phyloP scores from a whole-genome alignment of 352 stramenopile genomes.

The Phytophthora tubulina region DNA sequence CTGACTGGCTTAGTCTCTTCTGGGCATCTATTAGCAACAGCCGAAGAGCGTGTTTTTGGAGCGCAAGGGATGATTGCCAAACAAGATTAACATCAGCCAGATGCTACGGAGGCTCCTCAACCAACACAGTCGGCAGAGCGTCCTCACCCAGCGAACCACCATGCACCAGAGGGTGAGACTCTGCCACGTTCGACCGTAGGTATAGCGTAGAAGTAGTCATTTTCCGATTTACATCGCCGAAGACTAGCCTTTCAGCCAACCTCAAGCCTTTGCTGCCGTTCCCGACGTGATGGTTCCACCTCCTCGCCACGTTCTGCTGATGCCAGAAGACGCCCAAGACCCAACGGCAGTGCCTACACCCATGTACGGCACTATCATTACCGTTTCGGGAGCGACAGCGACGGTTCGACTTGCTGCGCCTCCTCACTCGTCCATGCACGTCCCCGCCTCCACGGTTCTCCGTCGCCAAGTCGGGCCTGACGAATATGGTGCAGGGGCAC shows the following conservation, averaged over 20 bases:
- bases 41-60: background rate
- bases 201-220: conserved; percentile 5
- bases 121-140: too few species aligned
- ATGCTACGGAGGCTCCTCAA: background rate
- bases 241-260: conserved; percentile 2
- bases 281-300: background rate
- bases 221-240: conserved; percentile 4
- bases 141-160: too few species aligned
- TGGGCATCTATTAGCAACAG: conserved; percentile 10
- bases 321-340: background rate
- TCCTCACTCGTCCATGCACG: conserved; percentile 2
- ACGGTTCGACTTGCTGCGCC: background rate
- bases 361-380: background rate
- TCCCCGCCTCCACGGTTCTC: background rate
- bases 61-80: background rate
- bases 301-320: background rate
- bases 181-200: too few species aligned
- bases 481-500: background rate
- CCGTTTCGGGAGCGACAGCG: background rate
- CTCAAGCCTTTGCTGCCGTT: too few species aligned
- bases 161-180: too few species aligned
- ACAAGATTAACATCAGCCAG: background rate
- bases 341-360: background rate
- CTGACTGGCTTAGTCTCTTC: conserved; percentile 13
- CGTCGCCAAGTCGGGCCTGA: background rate